Base-by-base conservation (phyloP, 2,329 filamentous ascomycete genomes). In the Colletotrichum euphorbiae region DNA sequence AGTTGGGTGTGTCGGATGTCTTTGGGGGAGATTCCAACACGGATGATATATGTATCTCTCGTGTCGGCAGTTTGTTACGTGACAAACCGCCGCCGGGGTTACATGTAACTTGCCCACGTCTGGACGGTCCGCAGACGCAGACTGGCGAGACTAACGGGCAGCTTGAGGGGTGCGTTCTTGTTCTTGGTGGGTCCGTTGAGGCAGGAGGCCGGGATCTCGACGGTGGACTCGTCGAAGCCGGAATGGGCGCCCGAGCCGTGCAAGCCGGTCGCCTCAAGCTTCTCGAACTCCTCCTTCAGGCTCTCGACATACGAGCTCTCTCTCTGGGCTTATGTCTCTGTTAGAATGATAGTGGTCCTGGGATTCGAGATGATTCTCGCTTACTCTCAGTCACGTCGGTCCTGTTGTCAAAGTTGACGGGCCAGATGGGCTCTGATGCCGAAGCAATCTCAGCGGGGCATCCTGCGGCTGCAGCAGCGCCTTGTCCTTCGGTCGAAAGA, bases 101-200 rank as follows among this genome's bases (percentile, higher is more conserved):
- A 69, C 45, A 66, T 69, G 66, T 61, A 61, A 46, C 58, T 61
- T 4, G 58, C 58, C 58, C 58, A 61, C 11, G 66, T 69, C 28
- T 63, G 61, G 48, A 69, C 56, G 42, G 63, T 69, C 40, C 57
- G 66, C 55, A 69, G 55, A 6, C 66, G 66, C 54, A 69, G 61
- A 43, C 66, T 66, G 24, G 66, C 66, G 33, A 69, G 63, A 31
- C 66, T 69, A 6, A 69, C 31, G 66, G 66, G 66, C 33, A 69
- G 61, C 48, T 59, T 54, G 33, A 69, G 50, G 31, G 57, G 66
- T 13, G 48, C 45, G 61, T 57, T 43, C 8, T 42, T 66, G 46
- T 66, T 65, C 40, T 66, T 65, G 54, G 21, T 19, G 15, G 55
- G 61, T 9, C 50, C 59, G 4, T 51, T 60, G 54, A 54, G 46